Base-by-base conservation (phyloP, 2,329 filamentous ascomycete genomes). In the Colletotrichum sp. region DNA sequence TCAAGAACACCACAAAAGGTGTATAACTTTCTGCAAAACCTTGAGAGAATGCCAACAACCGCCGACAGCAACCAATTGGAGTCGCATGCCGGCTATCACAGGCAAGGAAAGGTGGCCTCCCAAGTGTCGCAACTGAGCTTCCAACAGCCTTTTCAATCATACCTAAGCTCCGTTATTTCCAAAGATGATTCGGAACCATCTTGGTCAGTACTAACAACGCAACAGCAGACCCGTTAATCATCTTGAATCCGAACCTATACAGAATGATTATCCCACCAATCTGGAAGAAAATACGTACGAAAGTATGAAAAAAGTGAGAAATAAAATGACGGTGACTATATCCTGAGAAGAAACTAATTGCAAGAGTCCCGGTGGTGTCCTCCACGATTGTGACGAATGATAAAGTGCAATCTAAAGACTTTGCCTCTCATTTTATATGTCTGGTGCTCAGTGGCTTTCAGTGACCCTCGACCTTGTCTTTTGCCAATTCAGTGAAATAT, bases 101-200 rank as follows among this genome's bases (percentile, higher is more conserved):
- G 3, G 6, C 1, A 13, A 2, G n/a, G 6, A 12, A 52, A 21
- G 8, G 1, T 52, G 6, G 1, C 44, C 4, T 13, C 4, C n/a
- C n/a, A 5, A 7, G 10, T 52, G 6, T 13, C 12, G n/a, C 44
- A 7, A 52, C 0, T 21, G 44, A 52, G 6, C 6, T 52, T 12
- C 10, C 12, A 4, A 8, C 5, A 2, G n/a, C 10, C 2, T 13
- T 52, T 52, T 21, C 5, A 12, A 15, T 34, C 32, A 34, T 34
- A 34, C 32, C 10, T 34, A 13, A 36, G 34, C 13, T 8, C 1
- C 13, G 3, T 36, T 8, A 7, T 36, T 34, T 34, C 34, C 6
- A 15, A 36, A 36, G 34, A 4, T 36, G 13, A 15, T 1, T 36
- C 34, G 13, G 34, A 36, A 15, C 34, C 34, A 36, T 36, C 34